Percentiles rank a stretch among this genome's conserved stretches.
Conservation (phyloP, 2,329 filamentous ascomycete genomes). For the Pseudopithomyces chartarum region DNA sequence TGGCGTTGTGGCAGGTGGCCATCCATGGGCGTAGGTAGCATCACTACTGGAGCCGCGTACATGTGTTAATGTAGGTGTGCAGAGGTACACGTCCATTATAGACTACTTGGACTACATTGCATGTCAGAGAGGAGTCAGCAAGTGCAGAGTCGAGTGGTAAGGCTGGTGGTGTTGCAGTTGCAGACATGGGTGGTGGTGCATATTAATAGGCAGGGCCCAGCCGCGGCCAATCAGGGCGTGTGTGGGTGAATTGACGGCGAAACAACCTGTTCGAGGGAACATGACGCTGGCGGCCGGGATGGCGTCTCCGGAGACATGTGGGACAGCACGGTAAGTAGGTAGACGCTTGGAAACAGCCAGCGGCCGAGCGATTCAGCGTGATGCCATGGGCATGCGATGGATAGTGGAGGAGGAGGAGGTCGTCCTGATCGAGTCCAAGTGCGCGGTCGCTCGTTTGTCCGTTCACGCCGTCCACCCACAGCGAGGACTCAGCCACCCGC, state of each 20-base stretch:
- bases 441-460: neutral
- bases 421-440: neutral
- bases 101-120: no score
- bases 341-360: neutral
- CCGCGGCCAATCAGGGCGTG: slow-evolving; percentile 12
- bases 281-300: slow-evolving; percentile 15
- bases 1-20: no score
- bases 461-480: neutral
- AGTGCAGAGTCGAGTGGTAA: neutral
- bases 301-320: neutral
- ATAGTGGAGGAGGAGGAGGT: neutral
- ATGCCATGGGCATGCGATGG: slow-evolving; percentile 6
- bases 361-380: no score
- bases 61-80: no score
- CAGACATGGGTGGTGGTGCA: slow-evolving; percentile 9
- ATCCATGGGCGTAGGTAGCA: no score
- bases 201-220: slow-evolving; percentile 21
- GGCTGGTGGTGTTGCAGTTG: neutral
- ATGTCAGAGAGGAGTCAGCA: neutral
- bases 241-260: neutral
- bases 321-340: neutral
- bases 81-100: neutral
- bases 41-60: no score
- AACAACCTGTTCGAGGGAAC: neutral
- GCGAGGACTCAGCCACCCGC: neutral